Evolutionary conservation across 2,329 filamentous ascomycete species (phyloP), one percentile per base, ranked within the genome.

Genomic region (Penicillium freii): DNA sequence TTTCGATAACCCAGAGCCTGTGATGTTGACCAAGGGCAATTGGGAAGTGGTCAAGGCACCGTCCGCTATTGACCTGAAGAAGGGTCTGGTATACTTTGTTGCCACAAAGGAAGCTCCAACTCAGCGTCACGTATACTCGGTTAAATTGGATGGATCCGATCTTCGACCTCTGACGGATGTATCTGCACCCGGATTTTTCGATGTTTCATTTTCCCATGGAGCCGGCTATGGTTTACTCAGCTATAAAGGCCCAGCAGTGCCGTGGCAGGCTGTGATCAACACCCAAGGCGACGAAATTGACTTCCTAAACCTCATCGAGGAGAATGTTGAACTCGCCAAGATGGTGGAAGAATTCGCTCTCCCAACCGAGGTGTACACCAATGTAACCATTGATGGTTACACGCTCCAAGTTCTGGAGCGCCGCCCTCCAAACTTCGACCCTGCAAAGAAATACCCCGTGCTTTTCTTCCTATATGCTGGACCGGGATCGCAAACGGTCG

Each of bases 391-490:
- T 17, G 88, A 94, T 61, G 90, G 87, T 33, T 87, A 89, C 65
- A 84, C 87, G 19, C 76, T 90, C 17, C 86, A 89, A 58, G 81
- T 89, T 13, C 78, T 97, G 15, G 94, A 99, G 75, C 88, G 92
- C 31, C 89, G 91, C 0, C 94, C 94, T 6, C 89, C 92, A 1
- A 89, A 96, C 74, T 99, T 97, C 71, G 84, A 92, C 72, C 80
- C 85, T 19, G 87, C 86, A 66, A 92, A 90, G 76, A 87, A 89
- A 70, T 97, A 99, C 66, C 94, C 94, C 0, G 92, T 99, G 1
- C 83, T 99, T 5, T 99, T 99, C 81, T 88, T 90, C 69, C 87
- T 97, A 58, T 99, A 99, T 78, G 93, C 91, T 25, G 94, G 94
- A 0, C 94, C 94, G 0, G 91, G 89, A n/a, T 97, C 92, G 19